Conservation (phyloP, 495 filamentous ascomycete species). For the Penicillium diatomitis region DNA sequence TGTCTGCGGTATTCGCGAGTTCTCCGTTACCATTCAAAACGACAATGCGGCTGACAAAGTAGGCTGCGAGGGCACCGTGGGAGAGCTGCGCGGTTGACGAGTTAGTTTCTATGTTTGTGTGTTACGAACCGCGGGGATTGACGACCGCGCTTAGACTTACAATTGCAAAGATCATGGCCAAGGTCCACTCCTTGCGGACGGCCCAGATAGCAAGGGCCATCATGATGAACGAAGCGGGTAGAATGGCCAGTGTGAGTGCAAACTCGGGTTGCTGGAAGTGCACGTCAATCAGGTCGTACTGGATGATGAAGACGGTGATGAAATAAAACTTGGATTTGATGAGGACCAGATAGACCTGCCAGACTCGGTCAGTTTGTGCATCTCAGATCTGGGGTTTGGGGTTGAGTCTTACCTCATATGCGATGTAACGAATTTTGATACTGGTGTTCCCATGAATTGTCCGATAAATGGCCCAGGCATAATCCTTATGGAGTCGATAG, state of each 20-base stretch:
- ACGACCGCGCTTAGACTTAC: conserved; percentile 1
- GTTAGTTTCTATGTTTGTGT: not conserved
- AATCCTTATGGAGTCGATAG: conserved; percentile 14
- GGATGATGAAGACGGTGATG: conserved; percentile 13
- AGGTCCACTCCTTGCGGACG: conserved; percentile 8
- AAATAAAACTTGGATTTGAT: conserved; percentile 15
- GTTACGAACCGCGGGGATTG: not conserved
- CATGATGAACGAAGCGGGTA: conserved; percentile 10
- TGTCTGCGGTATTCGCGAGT: conserved; percentile 6
- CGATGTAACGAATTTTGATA: conserved; percentile 6
- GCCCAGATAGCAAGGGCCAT: conserved; percentile 9
- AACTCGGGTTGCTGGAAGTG: conserved; percentile 18
- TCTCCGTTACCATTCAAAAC: conserved; percentile 2
- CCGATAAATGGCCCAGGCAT: conserved; percentile 17
- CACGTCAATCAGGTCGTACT: conserved; percentile 16
- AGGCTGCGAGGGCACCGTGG: conserved; percentile 9
- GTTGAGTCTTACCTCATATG: conserved; percentile 11
- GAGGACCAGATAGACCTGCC: conserved; percentile 12
- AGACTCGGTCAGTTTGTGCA: not conserved
- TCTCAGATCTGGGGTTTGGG: not conserved
- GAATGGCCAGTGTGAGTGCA: conserved; percentile 11
- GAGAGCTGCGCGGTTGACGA: not conserved
- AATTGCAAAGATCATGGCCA: conserved; percentile 4
- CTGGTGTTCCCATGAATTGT: conserved; percentile 9
- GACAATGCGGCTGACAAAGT: conserved; percentile 13